phyloP scores from a whole-genome alignment of 2,329 filamentous ascomycete species.

The Sarocladium brachiariae region DNA sequence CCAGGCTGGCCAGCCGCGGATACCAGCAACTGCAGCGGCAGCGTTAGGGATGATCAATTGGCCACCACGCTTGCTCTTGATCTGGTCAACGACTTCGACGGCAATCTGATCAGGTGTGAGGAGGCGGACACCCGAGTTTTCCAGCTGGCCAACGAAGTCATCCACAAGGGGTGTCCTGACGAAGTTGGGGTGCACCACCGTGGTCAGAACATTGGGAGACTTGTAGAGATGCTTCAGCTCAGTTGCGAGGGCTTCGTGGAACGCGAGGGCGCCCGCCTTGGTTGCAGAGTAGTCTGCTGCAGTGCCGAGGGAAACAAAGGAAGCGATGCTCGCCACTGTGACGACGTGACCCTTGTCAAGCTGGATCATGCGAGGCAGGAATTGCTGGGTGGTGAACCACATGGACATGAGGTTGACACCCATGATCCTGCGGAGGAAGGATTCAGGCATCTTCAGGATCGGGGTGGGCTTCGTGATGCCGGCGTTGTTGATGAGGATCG shows the following conservation, averaged over 20 bases:
- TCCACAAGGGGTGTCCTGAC: constrained; percentile 39
- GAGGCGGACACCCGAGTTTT: constrained; percentile 22
- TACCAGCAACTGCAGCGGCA: constrained; percentile 17
- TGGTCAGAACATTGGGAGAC: constrained; percentile 54
- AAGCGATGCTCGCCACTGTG: constrained; percentile 60
- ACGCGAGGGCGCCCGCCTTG: constrained; percentile 58
- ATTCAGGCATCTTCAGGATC: constrained; percentile 50
- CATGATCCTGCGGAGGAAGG: constrained; percentile 56
- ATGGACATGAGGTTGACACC: constrained; percentile 62
- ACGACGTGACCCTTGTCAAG: constrained; percentile 65
- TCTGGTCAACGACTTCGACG: constrained; percentile 34
- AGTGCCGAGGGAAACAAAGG: constrained; percentile 50
- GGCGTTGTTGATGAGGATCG: constrained; percentile 66
- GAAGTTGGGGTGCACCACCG: constrained; percentile 54
- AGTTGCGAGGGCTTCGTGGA: constrained; percentile 56
- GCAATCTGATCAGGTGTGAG: constrained; percentile 31
- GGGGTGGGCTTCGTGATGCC: constrained; percentile 52
- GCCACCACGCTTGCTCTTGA: constrained; percentile 35
- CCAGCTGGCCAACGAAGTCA: constrained; percentile 22
- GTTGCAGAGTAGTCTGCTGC: constrained; percentile 60
- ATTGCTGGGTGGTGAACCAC: constrained; percentile 57
- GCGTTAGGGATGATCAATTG: constrained; percentile 37
- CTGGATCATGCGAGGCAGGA: constrained; percentile 57
- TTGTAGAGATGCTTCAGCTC: constrained; percentile 54
- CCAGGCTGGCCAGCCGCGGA: constrained; percentile 37